phyloP scores from a whole-genome alignment of 2,329 filamentous ascomycete genomes.

The Trichophyton schoenleinii region DNA sequence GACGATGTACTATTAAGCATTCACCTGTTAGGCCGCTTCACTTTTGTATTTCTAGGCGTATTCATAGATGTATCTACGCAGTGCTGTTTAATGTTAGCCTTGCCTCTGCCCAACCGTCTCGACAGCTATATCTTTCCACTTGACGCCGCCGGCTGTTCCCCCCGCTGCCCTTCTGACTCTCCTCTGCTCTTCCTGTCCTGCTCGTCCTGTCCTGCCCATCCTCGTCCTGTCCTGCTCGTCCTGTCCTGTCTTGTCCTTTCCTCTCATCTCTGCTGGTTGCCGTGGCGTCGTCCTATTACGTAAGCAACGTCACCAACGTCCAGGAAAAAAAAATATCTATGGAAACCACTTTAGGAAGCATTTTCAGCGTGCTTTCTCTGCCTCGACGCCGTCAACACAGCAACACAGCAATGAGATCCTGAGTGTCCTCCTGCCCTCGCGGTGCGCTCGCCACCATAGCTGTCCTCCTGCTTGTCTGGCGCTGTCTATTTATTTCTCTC shows the following conservation, averaged over 20 bases:
- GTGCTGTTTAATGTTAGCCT: not conserved
- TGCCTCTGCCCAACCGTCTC: not conserved
- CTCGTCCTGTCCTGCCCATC: not conserved
- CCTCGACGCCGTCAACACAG: not conserved
- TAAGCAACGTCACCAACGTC: not conserved
- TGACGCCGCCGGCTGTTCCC: not conserved
- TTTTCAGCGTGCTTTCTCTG: not conserved
- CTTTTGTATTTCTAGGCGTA: constrained; percentile 4
- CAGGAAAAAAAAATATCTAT: not conserved
- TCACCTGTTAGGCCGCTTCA: not conserved
- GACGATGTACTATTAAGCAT: not conserved
- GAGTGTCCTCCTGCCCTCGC: not conserved
- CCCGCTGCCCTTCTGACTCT: not conserved
- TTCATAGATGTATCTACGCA: not conserved
- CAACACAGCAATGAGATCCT: not conserved
- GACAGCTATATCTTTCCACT: not conserved
- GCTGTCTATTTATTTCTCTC: not conserved
- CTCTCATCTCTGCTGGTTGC: not conserved
- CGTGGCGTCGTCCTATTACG: not conserved
- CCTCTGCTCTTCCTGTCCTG: not conserved
- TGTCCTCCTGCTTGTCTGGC: no score
- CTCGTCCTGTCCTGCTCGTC: not conserved
- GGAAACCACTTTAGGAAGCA: not conserved
- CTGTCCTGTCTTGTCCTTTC: not conserved
- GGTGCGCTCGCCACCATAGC: not conserved